Percentiles rank a stretch among this genome's conserved stretches.
Conservation (phyloP, 2,329 filamentous ascomycete genomes). For the Pestalotiopsis fici region DNA sequence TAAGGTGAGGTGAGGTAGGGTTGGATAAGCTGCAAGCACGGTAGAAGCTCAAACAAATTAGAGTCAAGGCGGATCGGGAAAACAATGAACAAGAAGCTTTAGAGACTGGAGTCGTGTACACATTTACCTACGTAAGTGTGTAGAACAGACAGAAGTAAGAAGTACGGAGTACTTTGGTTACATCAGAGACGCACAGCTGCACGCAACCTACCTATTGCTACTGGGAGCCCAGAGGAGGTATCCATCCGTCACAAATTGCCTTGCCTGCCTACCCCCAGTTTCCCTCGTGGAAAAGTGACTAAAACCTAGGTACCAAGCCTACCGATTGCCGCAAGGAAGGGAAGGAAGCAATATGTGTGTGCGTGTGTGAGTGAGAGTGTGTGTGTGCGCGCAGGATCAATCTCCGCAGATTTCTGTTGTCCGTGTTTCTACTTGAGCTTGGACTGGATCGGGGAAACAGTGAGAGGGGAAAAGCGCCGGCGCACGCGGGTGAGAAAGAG, state of each 20-base stretch:
- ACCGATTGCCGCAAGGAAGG: no score
- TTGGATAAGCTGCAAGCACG: background rate
- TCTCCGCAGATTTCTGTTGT: background rate
- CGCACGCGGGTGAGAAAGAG: background rate
- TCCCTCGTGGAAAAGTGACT: background rate
- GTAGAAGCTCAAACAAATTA: slow-evolving; percentile 10
- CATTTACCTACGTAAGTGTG: background rate
- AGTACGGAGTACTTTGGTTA: background rate
- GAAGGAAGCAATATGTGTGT: background rate
- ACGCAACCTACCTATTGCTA: background rate
- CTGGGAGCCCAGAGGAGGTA: background rate
- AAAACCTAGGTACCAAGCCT: no score
- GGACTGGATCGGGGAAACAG: background rate
- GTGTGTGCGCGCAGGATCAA: background rate
- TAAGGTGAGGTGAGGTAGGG: background rate
- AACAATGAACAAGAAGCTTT: slow-evolving; percentile 8
- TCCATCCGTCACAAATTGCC: background rate
- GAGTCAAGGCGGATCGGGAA: slow-evolving; percentile 8
- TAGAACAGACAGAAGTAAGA: background rate
- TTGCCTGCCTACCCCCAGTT: background rate
- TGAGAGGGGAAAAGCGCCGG: background rate
- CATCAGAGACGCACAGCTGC: background rate
- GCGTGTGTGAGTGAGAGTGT: no score
- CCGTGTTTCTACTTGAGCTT: background rate
- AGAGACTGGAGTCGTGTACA: background rate